phyloP scores from a whole-genome alignment of 192 early-diverging fungal genomes.

The Entomortierella beljakovae region DNA sequence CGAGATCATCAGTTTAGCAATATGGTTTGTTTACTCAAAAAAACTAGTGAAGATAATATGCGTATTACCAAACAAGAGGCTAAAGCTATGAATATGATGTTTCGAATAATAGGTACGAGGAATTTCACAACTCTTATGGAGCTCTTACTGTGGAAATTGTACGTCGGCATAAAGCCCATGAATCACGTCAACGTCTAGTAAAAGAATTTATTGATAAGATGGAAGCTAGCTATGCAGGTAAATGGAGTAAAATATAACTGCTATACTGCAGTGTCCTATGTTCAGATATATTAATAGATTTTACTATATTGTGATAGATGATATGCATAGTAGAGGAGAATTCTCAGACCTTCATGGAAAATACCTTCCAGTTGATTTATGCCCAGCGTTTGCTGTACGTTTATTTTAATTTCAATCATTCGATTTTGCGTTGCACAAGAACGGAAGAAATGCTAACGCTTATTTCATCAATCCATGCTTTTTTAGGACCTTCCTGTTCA shows the following conservation, averaged over 20 bases:
- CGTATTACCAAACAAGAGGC: too few species aligned
- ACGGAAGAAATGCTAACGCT: background rate
- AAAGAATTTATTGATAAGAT: conserved; percentile 30
- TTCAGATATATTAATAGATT: background rate
- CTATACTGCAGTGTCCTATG: too few species aligned
- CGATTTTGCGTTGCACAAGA: background rate
- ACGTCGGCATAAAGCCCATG: conserved; percentile 40
- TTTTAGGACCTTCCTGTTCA: conserved; percentile 28
- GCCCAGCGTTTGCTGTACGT: conserved; percentile 46
- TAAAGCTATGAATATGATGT: too few species aligned
- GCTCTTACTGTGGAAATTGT: conserved; percentile 49
- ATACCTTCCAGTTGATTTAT: conserved; percentile 42
- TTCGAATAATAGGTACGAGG: conserved; percentile 42
- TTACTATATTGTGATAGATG: conserved; percentile 7
- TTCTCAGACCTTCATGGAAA: conserved; percentile 49
- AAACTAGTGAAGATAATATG: background rate
- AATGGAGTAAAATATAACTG: background rate
- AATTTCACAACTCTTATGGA: conserved; percentile 51
- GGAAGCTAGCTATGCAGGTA: conserved; percentile 23
- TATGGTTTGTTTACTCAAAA: conserved; percentile 25
- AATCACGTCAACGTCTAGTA: conserved; percentile 17
- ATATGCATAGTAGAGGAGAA: conserved; percentile 24
- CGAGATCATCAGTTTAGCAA: conserved; percentile 40
- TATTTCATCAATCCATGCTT: background rate
- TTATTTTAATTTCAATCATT: background rate